Evolutionary conservation across 225 moss, liverwort and hornwort species (phyloP).

Genomic region (Thuidium tamariscinum): DNA sequence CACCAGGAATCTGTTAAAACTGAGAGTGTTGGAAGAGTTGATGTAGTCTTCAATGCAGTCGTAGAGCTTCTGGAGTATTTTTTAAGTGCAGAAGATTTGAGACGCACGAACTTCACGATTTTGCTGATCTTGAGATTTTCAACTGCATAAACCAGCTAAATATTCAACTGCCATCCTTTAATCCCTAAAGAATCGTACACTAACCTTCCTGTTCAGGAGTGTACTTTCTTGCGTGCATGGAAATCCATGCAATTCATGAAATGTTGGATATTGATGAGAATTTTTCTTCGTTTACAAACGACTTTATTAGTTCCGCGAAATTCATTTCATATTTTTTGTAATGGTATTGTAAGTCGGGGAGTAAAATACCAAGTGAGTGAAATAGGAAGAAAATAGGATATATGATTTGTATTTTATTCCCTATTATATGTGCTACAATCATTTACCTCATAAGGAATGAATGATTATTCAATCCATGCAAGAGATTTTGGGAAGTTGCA

Average conservation of each 20-base stretch:
- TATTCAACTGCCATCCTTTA: not conserved
- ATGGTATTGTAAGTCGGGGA: not conserved
- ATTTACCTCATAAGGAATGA: too few relatives aligned
- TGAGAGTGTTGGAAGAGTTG: not conserved
- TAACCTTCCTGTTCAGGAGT: not conserved
- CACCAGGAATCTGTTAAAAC: not conserved
- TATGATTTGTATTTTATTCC: too few relatives aligned
- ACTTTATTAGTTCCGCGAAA: not conserved
- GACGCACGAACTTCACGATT: constrained; percentile 7
- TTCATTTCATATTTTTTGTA: not conserved
- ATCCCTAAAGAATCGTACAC: not conserved
- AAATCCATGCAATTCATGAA: not conserved
- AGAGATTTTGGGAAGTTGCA: too few relatives aligned
- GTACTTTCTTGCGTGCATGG: not conserved
- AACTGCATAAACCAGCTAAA: not conserved
- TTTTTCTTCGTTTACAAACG: not conserved
- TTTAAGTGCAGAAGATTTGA: constrained; percentile 8
- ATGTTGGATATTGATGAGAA: not conserved
- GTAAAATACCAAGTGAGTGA: not conserved
- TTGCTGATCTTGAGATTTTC: not conserved
- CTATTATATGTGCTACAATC: too few relatives aligned
- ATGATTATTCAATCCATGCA: too few relatives aligned
- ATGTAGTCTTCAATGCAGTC: not conserved
- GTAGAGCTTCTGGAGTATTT: not conserved
- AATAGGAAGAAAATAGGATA: too few relatives aligned